Conservation (phyloP, 2,329 filamentous ascomycete species). For the Madurella mycetomatis region DNA sequence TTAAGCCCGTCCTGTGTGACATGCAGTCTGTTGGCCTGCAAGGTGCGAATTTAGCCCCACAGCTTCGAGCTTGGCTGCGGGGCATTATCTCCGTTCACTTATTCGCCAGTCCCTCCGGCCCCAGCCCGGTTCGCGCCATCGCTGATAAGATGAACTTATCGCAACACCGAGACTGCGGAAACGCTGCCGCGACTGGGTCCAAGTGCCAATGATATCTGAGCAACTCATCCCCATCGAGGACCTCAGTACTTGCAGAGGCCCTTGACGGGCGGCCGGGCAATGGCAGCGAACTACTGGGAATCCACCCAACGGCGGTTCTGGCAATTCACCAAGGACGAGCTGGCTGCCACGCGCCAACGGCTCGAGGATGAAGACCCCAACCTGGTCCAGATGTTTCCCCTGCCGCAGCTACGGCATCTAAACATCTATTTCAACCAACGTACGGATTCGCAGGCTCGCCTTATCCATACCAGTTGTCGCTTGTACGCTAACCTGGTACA, state of each 20-base stretch:
- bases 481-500: slow-evolving; percentile 30
- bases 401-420: slow-evolving; percentile 76
- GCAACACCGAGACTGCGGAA: background rate
- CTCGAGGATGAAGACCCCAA: slow-evolving; percentile 72
- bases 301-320: slow-evolving; percentile 88
- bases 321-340: slow-evolving; percentile 81
- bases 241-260: background rate
- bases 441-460: slow-evolving; percentile 40
- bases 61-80: too few relatives aligned
- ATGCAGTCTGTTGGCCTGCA: too few relatives aligned
- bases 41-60: too few relatives aligned
- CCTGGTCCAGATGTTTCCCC: slow-evolving; percentile 71
- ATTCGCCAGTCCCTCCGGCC: slow-evolving; percentile 9
- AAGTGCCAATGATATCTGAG: background rate
- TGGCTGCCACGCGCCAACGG: slow-evolving; percentile 68
- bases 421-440: slow-evolving; percentile 91
- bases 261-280: slow-evolving; percentile 34
- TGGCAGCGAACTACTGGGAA: slow-evolving; percentile 97
- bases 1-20: too few relatives aligned
- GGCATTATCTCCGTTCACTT: background rate
- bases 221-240: background rate
- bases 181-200: background rate
- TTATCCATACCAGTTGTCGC: background rate
- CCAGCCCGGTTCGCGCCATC: background rate
- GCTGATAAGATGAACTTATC: slow-evolving; percentile 1